These are phyloP conservation scores for Anethum foeniculum DNA, from an alignment of 140 eudicot species.

Conservation along the genomic window DNA sequence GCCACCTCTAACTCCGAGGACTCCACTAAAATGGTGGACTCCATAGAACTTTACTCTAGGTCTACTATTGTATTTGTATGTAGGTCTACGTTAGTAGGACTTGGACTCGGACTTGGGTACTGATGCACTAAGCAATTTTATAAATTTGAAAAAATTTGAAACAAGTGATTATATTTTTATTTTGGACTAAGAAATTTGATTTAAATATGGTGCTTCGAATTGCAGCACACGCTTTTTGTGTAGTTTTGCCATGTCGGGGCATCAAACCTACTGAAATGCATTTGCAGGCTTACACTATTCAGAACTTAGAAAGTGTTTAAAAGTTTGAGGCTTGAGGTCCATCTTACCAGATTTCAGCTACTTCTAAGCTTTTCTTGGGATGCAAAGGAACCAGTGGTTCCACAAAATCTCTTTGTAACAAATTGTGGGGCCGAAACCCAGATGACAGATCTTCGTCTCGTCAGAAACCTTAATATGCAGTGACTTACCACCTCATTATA, in stretches of 20 bases:
- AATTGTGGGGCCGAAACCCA: slow-evolving; percentile 23
- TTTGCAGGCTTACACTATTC: slow-evolving; percentile 43
- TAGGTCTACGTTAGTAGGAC: too few relatives aligned
- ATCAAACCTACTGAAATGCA: not conserved
- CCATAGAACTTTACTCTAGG: too few relatives aligned
- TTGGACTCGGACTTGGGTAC: too few relatives aligned
- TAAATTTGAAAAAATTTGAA: too few relatives aligned
- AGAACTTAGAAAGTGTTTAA: slow-evolving; percentile 36
- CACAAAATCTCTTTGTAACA: slow-evolving; percentile 39
- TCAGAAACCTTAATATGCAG: slow-evolving; percentile 45
- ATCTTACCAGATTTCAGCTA: slow-evolving; percentile 55
- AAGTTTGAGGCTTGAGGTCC: slow-evolving; percentile 40
- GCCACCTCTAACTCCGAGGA: too few relatives aligned
- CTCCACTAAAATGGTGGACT: too few relatives aligned
- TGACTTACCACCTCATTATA: slow-evolving; percentile 5
- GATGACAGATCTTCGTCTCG: slow-evolving; percentile 13
- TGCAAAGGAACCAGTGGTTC: slow-evolving; percentile 45
- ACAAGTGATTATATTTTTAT: too few relatives aligned
- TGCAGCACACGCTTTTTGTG: too few relatives aligned
- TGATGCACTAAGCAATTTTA: too few relatives aligned
- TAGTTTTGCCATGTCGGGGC: not conserved
- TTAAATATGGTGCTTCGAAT: too few relatives aligned
- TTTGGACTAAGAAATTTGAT: too few relatives aligned
- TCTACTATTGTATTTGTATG: too few relatives aligned
- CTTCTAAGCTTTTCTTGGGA: slow-evolving; percentile 15